Conservation (phyloP, 345 rosid species). For the Cardiospermum halicacabum region DNA sequence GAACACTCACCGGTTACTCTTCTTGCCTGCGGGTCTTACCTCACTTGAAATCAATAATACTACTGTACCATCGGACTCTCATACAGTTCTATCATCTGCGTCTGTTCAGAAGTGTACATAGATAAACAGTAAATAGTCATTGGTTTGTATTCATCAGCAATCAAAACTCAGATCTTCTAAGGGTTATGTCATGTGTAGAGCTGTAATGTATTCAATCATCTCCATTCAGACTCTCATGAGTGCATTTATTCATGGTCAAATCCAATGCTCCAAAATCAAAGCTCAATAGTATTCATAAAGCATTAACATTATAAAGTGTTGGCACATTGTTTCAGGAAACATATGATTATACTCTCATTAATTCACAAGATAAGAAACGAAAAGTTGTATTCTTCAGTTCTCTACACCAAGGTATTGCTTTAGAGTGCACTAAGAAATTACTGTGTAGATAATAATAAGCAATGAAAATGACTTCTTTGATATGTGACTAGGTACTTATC, state of each 20-base stretch:
- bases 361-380: background rate
- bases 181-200: too few relatives aligned
- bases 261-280: too few relatives aligned
- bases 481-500: background rate
- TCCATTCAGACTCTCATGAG: background rate
- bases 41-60: too few relatives aligned
- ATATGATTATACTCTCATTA: background rate
- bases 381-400: background rate
- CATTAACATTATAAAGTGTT: background rate
- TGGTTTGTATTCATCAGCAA: too few relatives aligned
- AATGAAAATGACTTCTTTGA: background rate
- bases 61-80: too few relatives aligned
- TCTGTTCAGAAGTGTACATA: too few relatives aligned
- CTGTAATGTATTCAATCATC: background rate
- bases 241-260: background rate
- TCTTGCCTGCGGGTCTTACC: too few relatives aligned
- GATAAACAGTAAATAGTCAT: too few relatives aligned
- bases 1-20: too few relatives aligned
- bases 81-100: too few relatives aligned
- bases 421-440: background rate
- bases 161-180: too few relatives aligned
- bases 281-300: too few relatives aligned
- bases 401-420: background rate
- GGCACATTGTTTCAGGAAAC: background rate
- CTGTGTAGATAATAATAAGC: background rate